Evolutionary conservation across 2,329 filamentous ascomycete species (phyloP).

Genomic region (Colletotrichum eleusines): DNA sequence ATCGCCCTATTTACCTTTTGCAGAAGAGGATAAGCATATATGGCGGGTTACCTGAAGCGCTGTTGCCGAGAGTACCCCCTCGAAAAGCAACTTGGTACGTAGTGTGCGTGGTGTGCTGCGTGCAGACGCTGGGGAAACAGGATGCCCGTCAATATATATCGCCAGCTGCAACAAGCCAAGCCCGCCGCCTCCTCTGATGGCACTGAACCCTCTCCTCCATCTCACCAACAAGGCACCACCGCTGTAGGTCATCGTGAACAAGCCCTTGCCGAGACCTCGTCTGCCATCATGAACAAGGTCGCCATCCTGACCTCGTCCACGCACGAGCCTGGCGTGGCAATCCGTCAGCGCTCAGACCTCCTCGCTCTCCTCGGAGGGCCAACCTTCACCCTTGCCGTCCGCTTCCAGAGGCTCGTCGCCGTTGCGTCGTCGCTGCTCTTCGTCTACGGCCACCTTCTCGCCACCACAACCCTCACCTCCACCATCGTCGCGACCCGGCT

Average conservation of each 20-base stretch:
- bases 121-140: constrained; percentile 18
- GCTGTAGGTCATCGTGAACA: constrained; percentile 32
- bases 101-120: constrained; percentile 11
- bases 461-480: constrained; percentile 47
- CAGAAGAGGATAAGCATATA: background rate
- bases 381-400: constrained; percentile 51
- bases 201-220: background rate
- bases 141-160: constrained; percentile 37
- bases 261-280: constrained; percentile 36
- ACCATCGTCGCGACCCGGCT: constrained; percentile 48
- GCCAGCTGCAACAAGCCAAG: constrained; percentile 9
- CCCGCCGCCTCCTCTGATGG: constrained; percentile 2
- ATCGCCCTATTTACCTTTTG: background rate
- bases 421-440: constrained; percentile 49
- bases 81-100: background rate
- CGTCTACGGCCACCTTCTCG: constrained; percentile 49
- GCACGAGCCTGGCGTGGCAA: constrained; percentile 49
- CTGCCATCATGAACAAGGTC: constrained; percentile 51
- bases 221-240: constrained; percentile 16
- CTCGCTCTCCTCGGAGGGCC: constrained; percentile 51
- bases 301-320: constrained; percentile 54
- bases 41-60: constrained; percentile 7
- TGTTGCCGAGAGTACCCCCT: constrained; percentile 11
- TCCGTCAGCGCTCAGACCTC: constrained; percentile 49
- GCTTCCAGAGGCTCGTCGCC: constrained; percentile 52